Base-by-base conservation (phyloP, 2,329 filamentous ascomycete genomes). In the Colletotrichum sp. region DNA sequence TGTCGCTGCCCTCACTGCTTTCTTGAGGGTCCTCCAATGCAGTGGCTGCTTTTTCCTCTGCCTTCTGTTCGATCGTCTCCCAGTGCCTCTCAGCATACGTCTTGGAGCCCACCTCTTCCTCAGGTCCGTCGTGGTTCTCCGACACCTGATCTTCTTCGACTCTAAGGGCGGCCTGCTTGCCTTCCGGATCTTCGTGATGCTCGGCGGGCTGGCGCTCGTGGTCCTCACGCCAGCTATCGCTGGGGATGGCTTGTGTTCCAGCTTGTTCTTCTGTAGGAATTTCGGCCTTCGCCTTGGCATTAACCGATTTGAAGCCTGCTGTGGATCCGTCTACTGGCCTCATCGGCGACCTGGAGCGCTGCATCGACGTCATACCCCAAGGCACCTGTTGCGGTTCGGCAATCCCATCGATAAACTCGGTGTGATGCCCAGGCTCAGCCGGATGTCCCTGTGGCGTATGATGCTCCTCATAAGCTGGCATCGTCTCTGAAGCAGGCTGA, bases 331-430 rank as follows among this genome's bases (percentile, higher is more conserved):
- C 62, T 24, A 13, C 55, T 10, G 61, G n/a, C 36, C 24, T 55
- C 13, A 16, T 30, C 12, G 63, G 32, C 14, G 65, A 52, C 5
- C 48, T 59, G 2, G 64, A 38, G 9, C 52, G 62, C 18, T 74
- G 65, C 28, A 63, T n/a, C n/a, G 76, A 58, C n/a, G 64, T 65
- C 38, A 69, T 63, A 3, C 75, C 75, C 76, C 76, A 78, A 9
- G 76, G 69, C 10, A 69, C 32, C 14, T 72, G 72, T 21, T 69
- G 65, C 28, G 76, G 75, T 58, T 77, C 75, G 3, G 58, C 24
- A 63, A 78, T 63, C 8, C 62, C 61, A 18, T 77, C 75, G 6
- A 77, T 26, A 13, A 76, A 56, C 4, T 66, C 52, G 21, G 58
- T 59, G 28, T 71, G 76, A 26, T 56, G 66, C 21, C 21, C 55